These are phyloP conservation scores for Chrysosporium queenslandicum DNA, from an alignment of 2,329 filamentous ascomycete genomes.

Conservation along the genomic window DNA sequence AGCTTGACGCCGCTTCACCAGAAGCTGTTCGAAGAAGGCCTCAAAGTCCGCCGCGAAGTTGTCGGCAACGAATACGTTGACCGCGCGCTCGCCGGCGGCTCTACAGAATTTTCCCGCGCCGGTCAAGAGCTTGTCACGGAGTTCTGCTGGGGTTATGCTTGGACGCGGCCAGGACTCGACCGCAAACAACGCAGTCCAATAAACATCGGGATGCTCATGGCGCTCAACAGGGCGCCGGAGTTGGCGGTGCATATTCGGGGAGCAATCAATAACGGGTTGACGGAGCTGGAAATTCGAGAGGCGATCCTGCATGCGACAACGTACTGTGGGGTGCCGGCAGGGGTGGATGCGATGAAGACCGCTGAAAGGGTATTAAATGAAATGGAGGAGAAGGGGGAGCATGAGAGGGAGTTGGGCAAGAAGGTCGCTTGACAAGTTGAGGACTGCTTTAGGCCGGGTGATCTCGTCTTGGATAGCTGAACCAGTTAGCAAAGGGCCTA, in stretches of 20 bases:
- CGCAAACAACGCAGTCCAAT: constrained; percentile 52
- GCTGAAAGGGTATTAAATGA: constrained; percentile 44
- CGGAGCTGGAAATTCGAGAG: constrained; percentile 54
- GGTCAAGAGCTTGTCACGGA: constrained; percentile 56
- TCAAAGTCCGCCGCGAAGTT: constrained; percentile 51
- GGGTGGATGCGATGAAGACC: constrained; percentile 46
- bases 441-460: too few relatives aligned
- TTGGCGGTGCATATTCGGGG: constrained; percentile 53
- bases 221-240: constrained; percentile 50
- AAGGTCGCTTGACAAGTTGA: constrained; percentile 5
- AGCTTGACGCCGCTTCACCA: constrained; percentile 41
- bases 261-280: constrained; percentile 53
- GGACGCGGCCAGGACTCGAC: constrained; percentile 53
- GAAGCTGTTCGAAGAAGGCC: constrained; percentile 50
- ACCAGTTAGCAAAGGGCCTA: too few relatives aligned
- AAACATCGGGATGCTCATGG: constrained; percentile 56
- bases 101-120: constrained; percentile 50
- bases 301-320: constrained; percentile 42
- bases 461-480: too few relatives aligned
- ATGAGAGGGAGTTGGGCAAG: constrained; percentile 18
- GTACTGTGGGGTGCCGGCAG: constrained; percentile 47
- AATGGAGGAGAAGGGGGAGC: constrained; percentile 40
- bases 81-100: constrained; percentile 45
- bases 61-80: constrained; percentile 54
- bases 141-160: constrained; percentile 54